Evolutionary conservation across 2,329 filamentous ascomycete genomes (phyloP), one percentile per base, ranked within the genome.

Genomic region (Tetracladium maxilliforme): DNA sequence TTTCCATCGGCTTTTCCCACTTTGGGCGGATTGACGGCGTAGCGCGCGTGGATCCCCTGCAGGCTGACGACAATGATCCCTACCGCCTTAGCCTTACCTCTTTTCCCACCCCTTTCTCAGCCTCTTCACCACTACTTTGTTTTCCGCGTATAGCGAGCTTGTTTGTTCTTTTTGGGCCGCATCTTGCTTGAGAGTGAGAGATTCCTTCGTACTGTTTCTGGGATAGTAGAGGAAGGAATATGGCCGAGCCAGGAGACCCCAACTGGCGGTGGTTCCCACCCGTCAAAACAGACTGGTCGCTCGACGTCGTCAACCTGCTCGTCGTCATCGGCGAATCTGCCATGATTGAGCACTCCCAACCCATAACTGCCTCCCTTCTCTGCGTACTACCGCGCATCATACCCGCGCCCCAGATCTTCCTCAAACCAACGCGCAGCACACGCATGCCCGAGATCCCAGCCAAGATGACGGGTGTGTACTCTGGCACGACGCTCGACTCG

Each of bases 241-340:
- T 9, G 9, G n/a, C 9, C 18, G n/a, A 20, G 9, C 9, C n/a
- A 9, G 18, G 18, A 20, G n/a, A 20, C 9, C 9, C 18, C 18
- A 9, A 20, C 18, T 9, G n/a, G n/a, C n/a, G n/a, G n/a, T 61
- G 57, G 55, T 61, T 61, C 31, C 56, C 63, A 6, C 42, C 42
- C 17, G 46, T 47, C 28, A 47, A 43, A 19, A 41, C 43, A 6
- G 50, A 48, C 22, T 72, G 66, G 65, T 56, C 58, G 15, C 55
- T 73, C 22, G 69, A 73, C 37, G 65, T 71, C 22, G 66, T 74
- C 30, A 69, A 65, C 18, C 58, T 74, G 16, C 58, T 74, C 26
- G 69, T 69, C 31, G 63, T 74, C 37, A 66, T 73, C 29, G 68
- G 68, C 40, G 69, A 73, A 46, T 60, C 57, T 3, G 60, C 62